phyloP scores from a whole-genome alignment of 208 protist genomes.

The Kentomonas sorsogonicus region DNA sequence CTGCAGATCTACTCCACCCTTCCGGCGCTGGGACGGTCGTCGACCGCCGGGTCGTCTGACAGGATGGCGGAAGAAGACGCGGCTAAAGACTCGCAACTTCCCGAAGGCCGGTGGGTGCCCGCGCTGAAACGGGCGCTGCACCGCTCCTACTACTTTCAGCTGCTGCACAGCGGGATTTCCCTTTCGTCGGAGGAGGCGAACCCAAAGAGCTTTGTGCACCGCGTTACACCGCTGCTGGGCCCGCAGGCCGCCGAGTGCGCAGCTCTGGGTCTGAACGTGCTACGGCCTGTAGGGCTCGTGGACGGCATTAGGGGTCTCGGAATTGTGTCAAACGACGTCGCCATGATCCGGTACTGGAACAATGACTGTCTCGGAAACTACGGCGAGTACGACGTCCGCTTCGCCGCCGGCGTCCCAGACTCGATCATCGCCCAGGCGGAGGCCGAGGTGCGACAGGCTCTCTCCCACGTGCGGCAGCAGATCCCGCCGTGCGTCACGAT shows the following conservation, averaged over 20 bases:
- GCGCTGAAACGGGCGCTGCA: constrained; percentile 80
- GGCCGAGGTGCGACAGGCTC: constrained; percentile 19
- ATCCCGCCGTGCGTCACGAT: constrained; percentile 28
- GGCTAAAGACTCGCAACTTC: neutral
- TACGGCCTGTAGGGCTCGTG: constrained; percentile 75
- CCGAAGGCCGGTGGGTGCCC: constrained; percentile 52
- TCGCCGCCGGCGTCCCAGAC: constrained; percentile 46
- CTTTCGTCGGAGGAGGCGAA: constrained; percentile 66
- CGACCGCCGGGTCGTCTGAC: neutral
- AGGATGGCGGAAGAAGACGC: neutral
- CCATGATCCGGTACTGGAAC: constrained; percentile 86
- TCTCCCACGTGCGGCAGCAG: constrained; percentile 34
- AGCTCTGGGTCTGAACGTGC: constrained; percentile 67
- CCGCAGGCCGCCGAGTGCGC: constrained; percentile 12
- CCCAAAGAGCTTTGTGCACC: constrained; percentile 82
- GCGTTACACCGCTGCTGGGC: constrained; percentile 44
- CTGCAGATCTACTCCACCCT: constrained; percentile 52
- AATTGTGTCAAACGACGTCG: constrained; percentile 77
- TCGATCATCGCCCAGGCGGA: constrained; percentile 41
- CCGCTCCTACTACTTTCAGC: constrained; percentile 66
- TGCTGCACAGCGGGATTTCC: constrained; percentile 55
- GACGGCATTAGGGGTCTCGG: constrained; percentile 72
- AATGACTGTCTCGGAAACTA: constrained; percentile 85
- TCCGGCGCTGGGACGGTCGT: constrained; percentile 13
- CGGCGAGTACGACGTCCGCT: constrained; percentile 79